These are phyloP conservation scores for Silybum marianum DNA, from an alignment of 129 eudicot species.

Conservation along the genomic window DNA sequence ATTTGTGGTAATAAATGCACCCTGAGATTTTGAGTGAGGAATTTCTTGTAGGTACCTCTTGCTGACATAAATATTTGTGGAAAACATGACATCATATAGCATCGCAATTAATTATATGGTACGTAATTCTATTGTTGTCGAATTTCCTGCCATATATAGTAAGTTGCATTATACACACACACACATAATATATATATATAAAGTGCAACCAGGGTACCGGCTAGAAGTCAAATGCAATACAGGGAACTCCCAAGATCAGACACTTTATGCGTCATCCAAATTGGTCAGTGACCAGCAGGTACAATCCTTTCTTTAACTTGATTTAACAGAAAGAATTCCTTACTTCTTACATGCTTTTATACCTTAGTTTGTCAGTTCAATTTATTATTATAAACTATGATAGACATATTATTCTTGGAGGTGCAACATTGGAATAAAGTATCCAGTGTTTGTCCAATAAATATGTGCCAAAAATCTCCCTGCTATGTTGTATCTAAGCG, in stretches of 20 bases:
- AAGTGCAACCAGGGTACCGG: not conserved
- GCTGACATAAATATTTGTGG: not conserved
- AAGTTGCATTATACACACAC: not conserved
- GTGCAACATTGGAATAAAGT: not conserved
- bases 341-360: not conserved
- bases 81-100: not conserved
- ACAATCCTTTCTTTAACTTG: not conserved
- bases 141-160: not conserved
- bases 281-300: slow-evolving; percentile 7
- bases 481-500: not conserved
- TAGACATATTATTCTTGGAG: not conserved
- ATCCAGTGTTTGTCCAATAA: not conserved
- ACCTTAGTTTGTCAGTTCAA: not conserved
- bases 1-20: not conserved
- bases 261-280: not conserved
- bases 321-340: not conserved
- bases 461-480: not conserved
- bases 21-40: not conserved
- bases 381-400: not conserved
- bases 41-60: not conserved
- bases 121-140: not conserved
- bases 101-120: not conserved
- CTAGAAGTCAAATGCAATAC: slow-evolving; percentile 1
- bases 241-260: not conserved
- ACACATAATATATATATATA: not conserved